Evolutionary conservation across 768 basidiomycete species (phyloP), one percentile per base, ranked within the genome.

Genomic region (Mycena maculata): DNA sequence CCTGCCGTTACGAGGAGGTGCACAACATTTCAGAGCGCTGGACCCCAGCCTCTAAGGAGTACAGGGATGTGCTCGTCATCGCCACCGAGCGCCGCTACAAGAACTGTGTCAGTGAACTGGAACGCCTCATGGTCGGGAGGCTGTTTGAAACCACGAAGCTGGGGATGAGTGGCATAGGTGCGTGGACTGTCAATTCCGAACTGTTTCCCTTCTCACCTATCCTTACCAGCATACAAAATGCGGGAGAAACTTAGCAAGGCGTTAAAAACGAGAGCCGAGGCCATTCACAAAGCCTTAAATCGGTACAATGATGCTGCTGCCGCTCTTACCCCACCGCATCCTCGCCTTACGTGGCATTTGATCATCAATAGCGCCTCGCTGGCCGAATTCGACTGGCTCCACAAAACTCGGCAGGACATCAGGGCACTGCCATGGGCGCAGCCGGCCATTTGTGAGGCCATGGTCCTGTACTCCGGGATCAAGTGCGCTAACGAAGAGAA

Each of bases 401-500:
- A 66, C 5, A 65, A 65, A 11, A 42, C 59, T 3, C 38, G 60
- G 18, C 12, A 55, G 30, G 70, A 72, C 23, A 55, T 71, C 16
- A 33, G 41, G 13, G 9, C 52, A 1, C 25, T 25, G 22, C 39
- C 57, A 13, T 71, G 70, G 70, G 56, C 68, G 0, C 27, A 30
- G 11, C 70, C 70, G 5, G 62, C 53, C 4, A 33, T 8, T 11
- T 64, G 63, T 18, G 36, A 25, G 9, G 50, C 57, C 0, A 66
- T 71, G 62, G 56, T 61, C n/a, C 15, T 30, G 4, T 61, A 49
- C 28, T 69, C 63, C 36, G 69, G 72, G 53, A 55, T 71, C 6
- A 36, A 49, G 7, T 61, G 65, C 2, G 76, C 77, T 0, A 12
- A 55, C 4, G 74, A 76, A 48, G 76, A 76, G 55, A 68, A 76